phyloP scores from a whole-genome alignment of 371 early-diverging fungal species.

The Mucor mucedo region DNA sequence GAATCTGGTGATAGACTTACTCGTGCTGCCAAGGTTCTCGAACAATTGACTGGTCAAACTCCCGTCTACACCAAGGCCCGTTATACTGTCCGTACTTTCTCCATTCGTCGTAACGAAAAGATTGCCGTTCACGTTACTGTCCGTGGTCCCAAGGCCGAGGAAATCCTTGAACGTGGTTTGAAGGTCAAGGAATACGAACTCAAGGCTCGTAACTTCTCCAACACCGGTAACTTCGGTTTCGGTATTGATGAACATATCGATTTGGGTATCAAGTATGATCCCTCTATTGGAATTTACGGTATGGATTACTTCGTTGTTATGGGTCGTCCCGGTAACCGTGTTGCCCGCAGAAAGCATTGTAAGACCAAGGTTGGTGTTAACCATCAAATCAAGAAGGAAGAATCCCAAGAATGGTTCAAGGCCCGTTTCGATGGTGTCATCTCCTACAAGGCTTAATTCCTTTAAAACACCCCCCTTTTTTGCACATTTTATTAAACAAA shows the following conservation, averaged over 20 bases:
- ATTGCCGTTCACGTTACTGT: conserved; percentile 99
- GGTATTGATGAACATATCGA: conserved; percentile 99
- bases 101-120: conserved; percentile 99
- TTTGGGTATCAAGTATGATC: conserved; percentile 99
- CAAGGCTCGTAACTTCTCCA: conserved; percentile 93
- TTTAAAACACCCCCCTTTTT: background rate
- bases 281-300: conserved; percentile 98
- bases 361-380: conserved; percentile 86
- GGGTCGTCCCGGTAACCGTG: conserved; percentile 97
- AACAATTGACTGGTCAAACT: conserved; percentile 99
- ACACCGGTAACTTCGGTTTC: conserved; percentile 99
- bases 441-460: conserved; percentile 21
- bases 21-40: conserved; percentile 99
- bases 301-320: conserved; percentile 99
- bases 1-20: conserved; percentile 99
- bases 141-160: conserved; percentile 85
- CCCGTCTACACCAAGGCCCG: conserved; percentile 99
- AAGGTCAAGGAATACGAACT: conserved; percentile 99
- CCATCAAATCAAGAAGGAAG: conserved; percentile 92
- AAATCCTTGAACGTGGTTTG: conserved; percentile 98
- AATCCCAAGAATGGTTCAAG: conserved; percentile 32
- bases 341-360: conserved; percentile 95
- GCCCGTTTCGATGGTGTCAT: conserved; percentile 27
- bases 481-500: no score
- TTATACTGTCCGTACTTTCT: conserved; percentile 99